Evolutionary conservation across 106 monocot genomes (phyloP), one percentile per base, ranked within the genome.

Genomic region (Dendrobium chrysotoxum): DNA sequence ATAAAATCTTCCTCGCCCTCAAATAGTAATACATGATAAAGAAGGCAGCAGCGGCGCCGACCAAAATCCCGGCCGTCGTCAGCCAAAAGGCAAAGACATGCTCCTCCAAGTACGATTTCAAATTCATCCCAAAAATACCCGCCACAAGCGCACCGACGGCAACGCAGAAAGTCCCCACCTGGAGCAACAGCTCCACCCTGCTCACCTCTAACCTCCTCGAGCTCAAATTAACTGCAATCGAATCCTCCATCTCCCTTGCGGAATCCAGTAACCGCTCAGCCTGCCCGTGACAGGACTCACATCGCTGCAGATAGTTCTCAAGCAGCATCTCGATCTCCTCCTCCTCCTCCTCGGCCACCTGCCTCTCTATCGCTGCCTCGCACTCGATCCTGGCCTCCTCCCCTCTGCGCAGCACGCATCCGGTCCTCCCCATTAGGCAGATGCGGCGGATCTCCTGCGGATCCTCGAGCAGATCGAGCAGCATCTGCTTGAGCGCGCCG

Each of bases 201-300:
- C 98, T 95, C 28, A 99, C 91, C 64, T 99, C 95, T 28, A 99
- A 89, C 20, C 98, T 87, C 0, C 95, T 91, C 18, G 98, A 99
- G 80, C 98, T 99, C 81, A 99, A 72, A 79, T 93, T 99, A 44
- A 99, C 98, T 66, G 98, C 95, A 87, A 99, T 95, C 0, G 98
- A 99, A 71, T 99, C 98, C 80, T 99, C 98, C 98, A 99, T 99
- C 90, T 99, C 98, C 83, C 80, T 99, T 20, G 98, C 98, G 74
- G 95, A 95, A 85, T 99, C 91, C 82, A 99, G 92, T 78, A 99
- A 91, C 75, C 91, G 92, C 80, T 99, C 95, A 72, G 98, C 95
- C 84, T 99, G 98, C 79, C 95, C 91, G 84, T 99, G 98, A 78
- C 95, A 95, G 26, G 95, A 93, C 88, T 99, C 98, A 75, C 98